Base-by-base conservation (phyloP, 2,329 filamentous ascomycete genomes). In the Exophiala oligosperma region DNA sequence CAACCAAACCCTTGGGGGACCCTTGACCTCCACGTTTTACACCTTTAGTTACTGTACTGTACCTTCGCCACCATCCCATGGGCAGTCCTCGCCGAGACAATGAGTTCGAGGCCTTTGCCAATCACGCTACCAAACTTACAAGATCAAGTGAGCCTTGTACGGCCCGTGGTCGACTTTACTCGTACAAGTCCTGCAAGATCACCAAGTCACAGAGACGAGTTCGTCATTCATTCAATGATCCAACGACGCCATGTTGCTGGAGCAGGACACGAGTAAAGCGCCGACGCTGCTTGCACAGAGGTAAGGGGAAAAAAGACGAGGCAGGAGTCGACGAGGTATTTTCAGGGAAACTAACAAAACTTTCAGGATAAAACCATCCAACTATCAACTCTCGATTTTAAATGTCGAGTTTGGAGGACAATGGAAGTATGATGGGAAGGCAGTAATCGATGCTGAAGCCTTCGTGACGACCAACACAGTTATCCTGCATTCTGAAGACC, bases 321-420 rank as follows among this genome's bases (percentile, higher is more conserved):
- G 1, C 5, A 2, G 24, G 40, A 17, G 40, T 43, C n/a, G n/a
- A 43, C 14, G 17, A 17, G 17, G 17, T 17, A 17, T 17, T 17
- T 17, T 17, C 9, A n/a, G 17, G 40, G 40, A 43, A 17, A 43
- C 9, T 43, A 14, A 17, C n/a, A 43, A 43, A 46, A 2, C 41
- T 24, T 44, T 7, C 51, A 53, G 51, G 24, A 32, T 53, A 12
- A 53, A 44, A 26, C 51, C 51, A 12, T 40, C 41, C 40, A 35
- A 53, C 28, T 53, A 53, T n/a, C 40, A 46, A 23, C 23, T 53
- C 51, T 28, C 14, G 11, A 53, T 53, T 40, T 53, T 46, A 26
- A 35, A 53, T 35, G 46, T 53, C 26, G 51, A 53, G 44, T 53
- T 53, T 35, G 51, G 51, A 17, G 51, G 51, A 29, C 38, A 37